A percentile compares a stretch with the other conserved stretches of the same genome.
Conservation (phyloP, 1,284 basidiomycete genomes). For the Kwoniella shivajii region DNA sequence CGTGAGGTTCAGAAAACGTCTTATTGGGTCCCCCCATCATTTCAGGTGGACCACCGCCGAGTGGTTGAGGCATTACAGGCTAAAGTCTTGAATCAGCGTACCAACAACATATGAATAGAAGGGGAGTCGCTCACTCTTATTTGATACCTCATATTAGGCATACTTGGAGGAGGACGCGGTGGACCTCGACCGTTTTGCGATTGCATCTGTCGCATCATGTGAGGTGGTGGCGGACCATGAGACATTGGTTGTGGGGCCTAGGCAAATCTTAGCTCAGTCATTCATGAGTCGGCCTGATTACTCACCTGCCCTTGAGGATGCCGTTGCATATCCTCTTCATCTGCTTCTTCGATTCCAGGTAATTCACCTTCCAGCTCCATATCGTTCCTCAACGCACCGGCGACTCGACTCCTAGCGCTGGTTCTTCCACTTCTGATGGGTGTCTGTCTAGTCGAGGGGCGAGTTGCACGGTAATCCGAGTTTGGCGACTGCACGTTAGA, state of each 20-base stretch:
- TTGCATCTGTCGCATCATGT: constrained; percentile 13
- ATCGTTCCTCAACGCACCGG: constrained; percentile 33
- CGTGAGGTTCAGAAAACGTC: constrained; percentile 19
- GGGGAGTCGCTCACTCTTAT: constrained; percentile 23
- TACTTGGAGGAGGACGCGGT: constrained; percentile 27
- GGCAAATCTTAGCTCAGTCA: background rate
- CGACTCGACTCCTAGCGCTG: constrained; percentile 24
- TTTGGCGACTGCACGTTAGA: constrained; percentile 18
- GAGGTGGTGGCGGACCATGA: constrained; percentile 1
- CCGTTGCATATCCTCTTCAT: constrained; percentile 12
- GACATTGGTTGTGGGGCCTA: constrained; percentile 9
- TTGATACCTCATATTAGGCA: constrained; percentile 34
- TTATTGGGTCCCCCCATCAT: constrained; percentile 2
- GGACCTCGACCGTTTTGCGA: background rate
- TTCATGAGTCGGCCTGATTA: background rate
- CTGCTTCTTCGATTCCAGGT: constrained; percentile 28
- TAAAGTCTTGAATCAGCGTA: background rate
- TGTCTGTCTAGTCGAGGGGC: constrained; percentile 13
- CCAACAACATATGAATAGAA: background rate
- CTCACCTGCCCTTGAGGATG: constrained; percentile 17
- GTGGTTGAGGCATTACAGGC: constrained; percentile 35
- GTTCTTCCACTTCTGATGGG: constrained; percentile 13
- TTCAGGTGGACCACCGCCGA: constrained; percentile 12
- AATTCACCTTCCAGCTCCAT: constrained; percentile 27
- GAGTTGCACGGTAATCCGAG: constrained; percentile 3